Conservation (phyloP, 192 early-diverging fungal species). For the Coemansia sp. region DNA sequence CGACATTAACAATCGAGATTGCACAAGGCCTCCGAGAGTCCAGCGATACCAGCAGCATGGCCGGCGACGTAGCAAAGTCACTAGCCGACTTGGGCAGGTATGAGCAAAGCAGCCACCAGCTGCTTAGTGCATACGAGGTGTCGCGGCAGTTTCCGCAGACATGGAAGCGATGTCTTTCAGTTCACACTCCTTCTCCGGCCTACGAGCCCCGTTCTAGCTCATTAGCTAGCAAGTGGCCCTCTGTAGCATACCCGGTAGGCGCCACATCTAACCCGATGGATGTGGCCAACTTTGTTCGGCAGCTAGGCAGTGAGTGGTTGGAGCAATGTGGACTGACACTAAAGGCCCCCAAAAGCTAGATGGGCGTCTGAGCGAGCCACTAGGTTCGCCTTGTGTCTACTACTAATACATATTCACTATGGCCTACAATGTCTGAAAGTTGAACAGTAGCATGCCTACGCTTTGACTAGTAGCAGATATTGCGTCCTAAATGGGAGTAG, state of each 20-base stretch:
- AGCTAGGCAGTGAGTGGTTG: conserved; percentile 42
- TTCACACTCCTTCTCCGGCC: background rate
- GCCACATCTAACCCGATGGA: conserved; percentile 48
- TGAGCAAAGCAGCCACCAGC: conserved; percentile 15
- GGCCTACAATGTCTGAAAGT: background rate
- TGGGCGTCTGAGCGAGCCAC: background rate
- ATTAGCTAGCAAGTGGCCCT: conserved; percentile 32
- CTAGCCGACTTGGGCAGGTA: conserved; percentile 23
- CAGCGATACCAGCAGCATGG: background rate
- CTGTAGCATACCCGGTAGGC: conserved; percentile 41
- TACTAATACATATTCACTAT: background rate
- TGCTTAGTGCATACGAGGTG: conserved; percentile 22
- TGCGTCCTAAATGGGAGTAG: background rate
- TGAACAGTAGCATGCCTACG: background rate
- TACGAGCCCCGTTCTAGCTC: conserved; percentile 44
- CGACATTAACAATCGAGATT: conserved; percentile 14
- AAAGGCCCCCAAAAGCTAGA: conserved; percentile 10
- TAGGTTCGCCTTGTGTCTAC: background rate
- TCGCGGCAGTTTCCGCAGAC: conserved; percentile 35
- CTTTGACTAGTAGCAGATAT: background rate
- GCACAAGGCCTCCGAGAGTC: background rate
- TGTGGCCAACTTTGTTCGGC: conserved; percentile 48
- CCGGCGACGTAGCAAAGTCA: conserved; percentile 13
- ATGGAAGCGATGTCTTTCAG: conserved; percentile 36
- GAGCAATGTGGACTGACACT: conserved; percentile 22